Evolutionary conservation across 805 yeast species (phyloP), one percentile per base, ranked within the genome.

Genomic region (Wickerhamiella slavikovae): DNA sequence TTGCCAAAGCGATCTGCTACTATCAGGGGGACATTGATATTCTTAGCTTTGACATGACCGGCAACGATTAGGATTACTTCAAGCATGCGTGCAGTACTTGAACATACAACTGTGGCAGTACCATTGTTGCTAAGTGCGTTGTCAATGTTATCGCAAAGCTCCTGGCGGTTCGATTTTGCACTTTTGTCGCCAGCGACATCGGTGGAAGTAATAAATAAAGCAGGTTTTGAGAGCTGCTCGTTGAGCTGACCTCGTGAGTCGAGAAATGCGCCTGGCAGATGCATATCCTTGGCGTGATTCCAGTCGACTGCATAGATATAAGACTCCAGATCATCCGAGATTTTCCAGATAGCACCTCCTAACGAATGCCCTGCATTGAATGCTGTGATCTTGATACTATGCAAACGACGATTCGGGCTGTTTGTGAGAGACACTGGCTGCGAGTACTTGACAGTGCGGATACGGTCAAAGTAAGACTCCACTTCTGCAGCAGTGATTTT

Each of bases 221-320:
- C 72, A 2, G 96, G 93, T 45, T 91, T 60, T 36, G 66, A 43
- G 17, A 83, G 55, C 17, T 50, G 47, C 24, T 66, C 63, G 1
- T 77, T 60, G n/a, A 69, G 53, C 1, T 80, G 66, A 8, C 82
- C 80, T 17, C 60, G 57, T 35, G 43, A 48, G 28, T 68, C 67
- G 23, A 72, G 45, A 13, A 77, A 60, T 3, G 89, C 76, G 17
- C 82, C 71, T 37, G 73, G 75, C 30, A 89, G 53, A 40, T 82
- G 82, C 0, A 78, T 64, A 45, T 85, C 96, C 38, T 70, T 71
- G 1, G 95, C 72, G 47, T 89, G 96, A 48, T 83, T 85, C 96
- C 96, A 89, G 26, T 76, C 69, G 2, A 89, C 82, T 0, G 93
- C 92, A 49, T 80, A 79, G 2, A 85, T 57, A n/a, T 83, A 55